These are phyloP conservation scores for Candida mattraensis DNA, from an alignment of 805 yeast species.

Conservation along the genomic window DNA sequence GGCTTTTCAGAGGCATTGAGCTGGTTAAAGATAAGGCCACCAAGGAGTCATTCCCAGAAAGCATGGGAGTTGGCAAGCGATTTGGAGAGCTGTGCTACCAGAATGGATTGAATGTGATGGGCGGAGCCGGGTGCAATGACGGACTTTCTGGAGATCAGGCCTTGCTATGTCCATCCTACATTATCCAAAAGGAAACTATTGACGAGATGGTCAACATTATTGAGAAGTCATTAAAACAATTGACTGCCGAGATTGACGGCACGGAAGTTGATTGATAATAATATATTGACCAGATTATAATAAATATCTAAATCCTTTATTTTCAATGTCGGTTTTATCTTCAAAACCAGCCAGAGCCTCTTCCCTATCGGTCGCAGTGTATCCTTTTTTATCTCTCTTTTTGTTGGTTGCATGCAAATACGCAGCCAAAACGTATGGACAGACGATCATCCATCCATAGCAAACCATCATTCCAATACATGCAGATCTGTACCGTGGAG, in stretches of 20 bases:
- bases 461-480: constrained; percentile 26
- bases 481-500: constrained; percentile 44
- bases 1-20: constrained; percentile 56
- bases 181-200: constrained; percentile 37
- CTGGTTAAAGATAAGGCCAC: constrained; percentile 46
- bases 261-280: no score
- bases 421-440: constrained; percentile 15
- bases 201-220: constrained; percentile 30
- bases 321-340: constrained; percentile 33
- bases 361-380: constrained; percentile 28
- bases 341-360: constrained; percentile 32
- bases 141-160: constrained; percentile 45
- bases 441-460: constrained; percentile 5
- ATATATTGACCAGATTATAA: not conserved
- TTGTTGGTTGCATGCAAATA: constrained; percentile 38
- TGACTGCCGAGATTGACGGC: constrained; percentile 5
- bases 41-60: constrained; percentile 43
- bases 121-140: constrained; percentile 40
- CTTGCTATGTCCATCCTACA: constrained; percentile 45
- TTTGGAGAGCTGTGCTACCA: constrained; percentile 36
- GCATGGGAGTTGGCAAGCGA: constrained; percentile 32
- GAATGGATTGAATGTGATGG: constrained; percentile 44
- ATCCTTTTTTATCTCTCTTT: constrained; percentile 37
- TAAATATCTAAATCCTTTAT: constrained; percentile 28
- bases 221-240: constrained; percentile 13